These are phyloP conservation scores for Phytophthora kernoviae DNA, from an alignment of 352 stramenopile species.

Conservation along the genomic window DNA sequence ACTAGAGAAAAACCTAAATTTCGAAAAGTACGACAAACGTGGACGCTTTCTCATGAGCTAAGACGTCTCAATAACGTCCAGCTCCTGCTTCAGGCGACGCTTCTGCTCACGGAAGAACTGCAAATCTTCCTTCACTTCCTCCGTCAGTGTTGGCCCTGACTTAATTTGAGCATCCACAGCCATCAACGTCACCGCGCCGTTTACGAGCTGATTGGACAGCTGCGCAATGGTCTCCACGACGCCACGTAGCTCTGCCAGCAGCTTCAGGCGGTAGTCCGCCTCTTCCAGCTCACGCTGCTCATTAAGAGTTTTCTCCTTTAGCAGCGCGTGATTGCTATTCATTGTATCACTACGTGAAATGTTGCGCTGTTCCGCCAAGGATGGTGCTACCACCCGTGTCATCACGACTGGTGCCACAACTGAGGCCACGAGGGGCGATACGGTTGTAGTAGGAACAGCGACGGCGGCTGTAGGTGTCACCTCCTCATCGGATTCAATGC, in stretches of 20 bases:
- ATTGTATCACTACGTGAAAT: conserved; percentile 7
- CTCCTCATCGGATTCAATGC: background rate
- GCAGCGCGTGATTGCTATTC: conserved; percentile 13
- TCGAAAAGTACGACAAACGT: background rate
- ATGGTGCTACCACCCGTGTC: background rate
- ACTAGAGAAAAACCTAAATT: background rate
- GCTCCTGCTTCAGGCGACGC: conserved; percentile 27
- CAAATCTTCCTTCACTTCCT: conserved; percentile 37
- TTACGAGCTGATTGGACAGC: conserved; percentile 27
- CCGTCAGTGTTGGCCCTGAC: conserved; percentile 25
- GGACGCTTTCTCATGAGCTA: conserved; percentile 10
- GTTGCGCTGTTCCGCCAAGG: background rate
- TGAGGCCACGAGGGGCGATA: background rate
- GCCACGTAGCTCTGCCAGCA: conserved; percentile 32
- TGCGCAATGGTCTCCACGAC: conserved; percentile 39
- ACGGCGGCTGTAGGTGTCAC: background rate
- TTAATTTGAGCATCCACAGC: conserved; percentile 18
- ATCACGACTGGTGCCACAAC: background rate
- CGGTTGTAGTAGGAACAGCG: background rate
- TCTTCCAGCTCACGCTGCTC: conserved; percentile 19
- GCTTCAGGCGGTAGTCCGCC: conserved; percentile 31
- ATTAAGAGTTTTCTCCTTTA: conserved; percentile 13
- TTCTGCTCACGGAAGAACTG: conserved; percentile 38
- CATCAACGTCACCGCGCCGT: conserved; percentile 14
- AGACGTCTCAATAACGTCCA: conserved; percentile 18